Evolutionary conservation across 148 eudicot genomes (phyloP), one percentile per base, ranked within the genome.

Genomic region (Heliamphora exappendiculata): DNA sequence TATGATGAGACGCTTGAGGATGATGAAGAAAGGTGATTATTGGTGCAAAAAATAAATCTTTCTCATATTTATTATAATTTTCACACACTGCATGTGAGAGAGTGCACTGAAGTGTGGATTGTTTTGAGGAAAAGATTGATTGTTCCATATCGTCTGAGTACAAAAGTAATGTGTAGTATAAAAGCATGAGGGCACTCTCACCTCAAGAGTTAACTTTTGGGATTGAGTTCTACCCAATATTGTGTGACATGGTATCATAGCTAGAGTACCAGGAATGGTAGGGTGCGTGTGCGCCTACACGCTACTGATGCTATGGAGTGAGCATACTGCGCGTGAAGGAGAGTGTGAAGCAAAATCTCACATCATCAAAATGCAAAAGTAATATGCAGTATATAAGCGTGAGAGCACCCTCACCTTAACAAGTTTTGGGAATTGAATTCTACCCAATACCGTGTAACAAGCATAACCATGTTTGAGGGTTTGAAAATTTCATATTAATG

Each of bases 11-110:
- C 72, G 22, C 70, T 51, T 37, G 78, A 81, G 64, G 67, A 29
- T 33, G 78, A 51, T 41, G 84, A 81, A 3, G 83, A 79, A 69
- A 77, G 68, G 86, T 86, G 81, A 83, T 76, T 81, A 20, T 58
- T 29, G 39, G 33, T 69, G 53, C 58, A 63, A 49, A 63, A 64
- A 47, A 75, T 16, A 7, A 42, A 14, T 31, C 20, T 74, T 28
- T 59, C 50, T 28, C n/a, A 14, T 13, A 5, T 3, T 36, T 19
- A 10, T 22, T 4, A 54, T 34, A 4, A 6, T 68, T 44, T n/a
- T 14, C 9, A 24, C 2, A 2, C 28, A 72, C n/a, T 53, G 14
- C 29, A 14, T 57, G 36, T 39, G 50, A 57, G 6, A 51, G 51
- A 57, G 49, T 37, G n/a, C 33, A 41, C n/a, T 20, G 0, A 31